Base-by-base conservation (phyloP, 2,329 filamentous ascomycete genomes). In the Fusarium coicis region DNA sequence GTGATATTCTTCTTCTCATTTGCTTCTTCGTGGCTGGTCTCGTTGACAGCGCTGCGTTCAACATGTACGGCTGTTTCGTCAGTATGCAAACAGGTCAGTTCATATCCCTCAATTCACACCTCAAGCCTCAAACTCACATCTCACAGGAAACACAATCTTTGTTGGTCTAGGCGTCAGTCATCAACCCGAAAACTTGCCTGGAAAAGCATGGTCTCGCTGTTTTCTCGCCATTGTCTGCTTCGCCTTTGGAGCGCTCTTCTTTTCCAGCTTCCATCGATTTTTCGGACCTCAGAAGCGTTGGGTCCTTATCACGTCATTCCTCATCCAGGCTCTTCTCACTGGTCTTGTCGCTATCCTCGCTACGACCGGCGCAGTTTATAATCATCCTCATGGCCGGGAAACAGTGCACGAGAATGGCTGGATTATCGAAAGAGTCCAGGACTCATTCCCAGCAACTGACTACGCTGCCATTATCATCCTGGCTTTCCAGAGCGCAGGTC, bases 11-110 rank as follows among this genome's bases (percentile, higher is more conserved):
- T 23, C 54, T 78, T 0, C 64, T 78, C 10, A 40, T 74, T 14
- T 78, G 76, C n/a, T 78, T 78, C 64, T 67, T 78, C 18, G 40
- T 78, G 12, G 76, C 76, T 7, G 76, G 76, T 23, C 68, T 78
- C 3, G 76, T 78, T 10, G 76, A 78, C 39, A 78, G 76, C 42
- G 76, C 76, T 10, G 76, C 76, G 3, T 78, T 78, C 32, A 78
- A 76, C 64, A 73, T 78, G 76, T 78, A 78, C 10, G 76, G 76
- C 3, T 78, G 76, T 57, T 78, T 78, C 67, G 76, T 78, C 52
- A 78, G 76, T 72, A 78, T 78, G 76, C 76, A 78, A 15, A 78
- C 76, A 56, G 76, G 76, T 78, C 19, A 59, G 73, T 55, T 7
- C 30, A 46, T 61, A 10, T 34, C 8, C 9, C 15, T 39, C 18